A percentile compares a stretch with the other conserved stretches of the same genome.
phyloP scores from a whole-genome alignment of 495 filamentous ascomycete genomes.

The Neurospora sp. region DNA sequence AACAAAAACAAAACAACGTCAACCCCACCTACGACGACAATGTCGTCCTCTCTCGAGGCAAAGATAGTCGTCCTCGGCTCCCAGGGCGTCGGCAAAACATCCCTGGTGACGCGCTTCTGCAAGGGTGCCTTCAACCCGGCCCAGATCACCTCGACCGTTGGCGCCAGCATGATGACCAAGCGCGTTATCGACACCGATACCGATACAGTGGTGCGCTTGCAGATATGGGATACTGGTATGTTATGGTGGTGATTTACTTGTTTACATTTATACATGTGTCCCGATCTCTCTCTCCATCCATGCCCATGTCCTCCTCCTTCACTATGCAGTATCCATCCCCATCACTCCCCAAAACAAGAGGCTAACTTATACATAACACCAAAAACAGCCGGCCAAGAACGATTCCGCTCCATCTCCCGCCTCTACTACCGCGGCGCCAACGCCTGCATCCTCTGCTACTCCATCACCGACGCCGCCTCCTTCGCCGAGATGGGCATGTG shows the following conservation, averaged over 20 bases:
- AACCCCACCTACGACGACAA: conserved; percentile 14
- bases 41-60: conserved; percentile 74
- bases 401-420: conserved; percentile 84
- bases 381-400: conserved; percentile 70
- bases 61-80: conserved; percentile 87
- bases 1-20: conserved; percentile 15
- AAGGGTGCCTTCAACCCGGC: conserved; percentile 66
- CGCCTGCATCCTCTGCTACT: conserved; percentile 89
- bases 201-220: conserved; percentile 68
- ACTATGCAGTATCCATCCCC: not conserved
- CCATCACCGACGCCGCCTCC: conserved; percentile 75
- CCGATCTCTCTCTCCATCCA: not conserved
- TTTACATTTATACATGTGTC: not conserved
- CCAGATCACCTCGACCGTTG: conserved; percentile 69
- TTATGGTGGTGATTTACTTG: not conserved
- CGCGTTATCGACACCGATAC: conserved; percentile 75
- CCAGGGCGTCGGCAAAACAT: conserved; percentile 93
- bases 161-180: conserved; percentile 91
- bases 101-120: conserved; percentile 77
- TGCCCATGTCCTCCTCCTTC: not conserved
- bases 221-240: conserved; percentile 78
- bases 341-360: not conserved
- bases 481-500: conserved; percentile 93
- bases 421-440: conserved; percentile 95
- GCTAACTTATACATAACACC: not conserved